These are phyloP conservation scores for Penicillium psychrosexuale DNA, from an alignment of 2,329 filamentous ascomycete species.

Conservation along the genomic window DNA sequence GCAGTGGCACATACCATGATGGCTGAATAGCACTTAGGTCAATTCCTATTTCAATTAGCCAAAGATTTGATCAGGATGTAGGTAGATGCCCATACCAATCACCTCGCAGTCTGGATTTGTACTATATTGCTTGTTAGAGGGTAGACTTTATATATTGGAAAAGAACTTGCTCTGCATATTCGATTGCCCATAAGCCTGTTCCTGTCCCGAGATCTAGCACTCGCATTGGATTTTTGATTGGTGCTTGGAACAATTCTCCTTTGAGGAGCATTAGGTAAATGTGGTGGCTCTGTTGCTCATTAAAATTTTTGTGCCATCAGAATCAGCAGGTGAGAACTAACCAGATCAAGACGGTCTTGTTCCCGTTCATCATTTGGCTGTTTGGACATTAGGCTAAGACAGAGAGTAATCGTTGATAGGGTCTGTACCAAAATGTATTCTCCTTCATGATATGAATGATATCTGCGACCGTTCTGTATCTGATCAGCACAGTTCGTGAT, in stretches of 20 bases:
- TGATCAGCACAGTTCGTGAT: neutral
- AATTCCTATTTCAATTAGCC: slow-evolving; percentile 22
- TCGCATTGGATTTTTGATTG: slow-evolving; percentile 25
- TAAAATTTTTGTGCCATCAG: neutral
- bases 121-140: slow-evolving; percentile 16
- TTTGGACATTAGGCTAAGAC: neutral
- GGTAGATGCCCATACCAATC: slow-evolving; percentile 23
- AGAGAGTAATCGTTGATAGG: too few species aligned
- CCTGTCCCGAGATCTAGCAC: slow-evolving; percentile 38
- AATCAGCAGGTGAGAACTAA: slow-evolving; percentile 11
- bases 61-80: neutral
- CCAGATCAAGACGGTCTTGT: slow-evolving; percentile 34
- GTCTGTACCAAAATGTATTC: slow-evolving; percentile 24
- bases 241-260: slow-evolving; percentile 28
- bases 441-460: slow-evolving; percentile 29
- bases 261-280: slow-evolving; percentile 35
- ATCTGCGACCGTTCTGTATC: slow-evolving; percentile 27
- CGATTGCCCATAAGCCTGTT: slow-evolving; percentile 40
- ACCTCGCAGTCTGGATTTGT: slow-evolving; percentile 29
- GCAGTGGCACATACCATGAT: slow-evolving; percentile 23
- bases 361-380: slow-evolving; percentile 35
- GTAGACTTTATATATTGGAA: neutral
- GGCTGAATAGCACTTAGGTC: slow-evolving; percentile 35
- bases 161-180: slow-evolving; percentile 34
- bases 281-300: slow-evolving; percentile 29